Conservation (phyloP, 495 filamentous ascomycete species). For the Hypoxylon crocopeplum region DNA sequence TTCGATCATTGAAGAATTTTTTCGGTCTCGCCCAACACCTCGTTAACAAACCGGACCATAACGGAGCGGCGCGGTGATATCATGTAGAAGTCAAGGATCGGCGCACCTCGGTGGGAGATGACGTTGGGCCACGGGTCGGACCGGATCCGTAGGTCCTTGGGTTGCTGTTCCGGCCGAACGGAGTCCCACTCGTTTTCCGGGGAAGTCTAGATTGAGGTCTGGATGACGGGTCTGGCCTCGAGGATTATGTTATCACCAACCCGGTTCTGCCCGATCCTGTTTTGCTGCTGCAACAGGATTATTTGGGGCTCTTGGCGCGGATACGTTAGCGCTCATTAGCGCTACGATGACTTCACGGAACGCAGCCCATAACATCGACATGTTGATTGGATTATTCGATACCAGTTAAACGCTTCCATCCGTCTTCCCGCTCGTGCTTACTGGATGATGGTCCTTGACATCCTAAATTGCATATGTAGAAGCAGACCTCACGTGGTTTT, state of each 20-base stretch:
- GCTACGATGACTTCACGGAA: slow-evolving; percentile 21
- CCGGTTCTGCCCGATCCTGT: slow-evolving; percentile 28
- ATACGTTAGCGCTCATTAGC: slow-evolving; percentile 12
- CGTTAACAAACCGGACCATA: neutral
- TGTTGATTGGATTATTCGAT: slow-evolving; percentile 20
- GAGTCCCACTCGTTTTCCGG: slow-evolving; percentile 24
- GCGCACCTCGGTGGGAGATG: slow-evolving; percentile 19
- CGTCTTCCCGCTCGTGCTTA: neutral
- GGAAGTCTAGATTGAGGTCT: slow-evolving; percentile 29
- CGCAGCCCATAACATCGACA: slow-evolving; percentile 7
- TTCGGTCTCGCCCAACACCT: no score
- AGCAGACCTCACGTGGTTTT: slow-evolving; percentile 9
- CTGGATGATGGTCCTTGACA: slow-evolving; percentile 11
- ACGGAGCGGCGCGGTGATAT: slow-evolving; percentile 8
- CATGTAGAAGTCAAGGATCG: slow-evolving; percentile 8
- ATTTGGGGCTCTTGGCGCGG: slow-evolving; percentile 10
- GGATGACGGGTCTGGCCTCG: slow-evolving; percentile 11
- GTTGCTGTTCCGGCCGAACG: slow-evolving; percentile 25
- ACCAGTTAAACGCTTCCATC: neutral
- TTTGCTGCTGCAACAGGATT: slow-evolving; percentile 19
- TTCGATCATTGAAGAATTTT: no score
- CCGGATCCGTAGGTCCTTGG: slow-evolving; percentile 19
- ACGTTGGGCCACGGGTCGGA: slow-evolving; percentile 33
- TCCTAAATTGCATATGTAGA: neutral
- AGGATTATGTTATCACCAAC: slow-evolving; percentile 25